These are phyloP conservation scores for Beta macrorhiza DNA, from an alignment of 179 eudicot genomes.

Conservation along the genomic window DNA sequence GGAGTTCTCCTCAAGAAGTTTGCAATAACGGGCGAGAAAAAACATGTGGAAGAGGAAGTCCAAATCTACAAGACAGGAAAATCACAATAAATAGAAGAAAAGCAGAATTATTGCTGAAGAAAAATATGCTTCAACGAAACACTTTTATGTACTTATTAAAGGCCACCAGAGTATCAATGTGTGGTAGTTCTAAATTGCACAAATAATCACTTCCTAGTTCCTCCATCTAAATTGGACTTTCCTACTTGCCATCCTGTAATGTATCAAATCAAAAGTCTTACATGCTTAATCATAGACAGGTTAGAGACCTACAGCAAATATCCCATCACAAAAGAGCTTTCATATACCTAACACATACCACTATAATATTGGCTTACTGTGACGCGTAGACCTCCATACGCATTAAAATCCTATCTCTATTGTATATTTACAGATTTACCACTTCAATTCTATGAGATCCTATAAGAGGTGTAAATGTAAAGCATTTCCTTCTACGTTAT, in stretches of 20 bases:
- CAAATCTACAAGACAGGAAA: constrained; percentile 54
- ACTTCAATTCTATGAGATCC: neutral
- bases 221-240: neutral
- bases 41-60: constrained; percentile 99
- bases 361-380: neutral
- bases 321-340: neutral
- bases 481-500: neutral
- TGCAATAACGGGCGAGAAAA: constrained; percentile 94
- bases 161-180: neutral
- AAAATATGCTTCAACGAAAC: neutral
- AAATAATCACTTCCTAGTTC: neutral
- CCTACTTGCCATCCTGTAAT: neutral
- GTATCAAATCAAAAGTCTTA: neutral
- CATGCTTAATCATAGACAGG: neutral
- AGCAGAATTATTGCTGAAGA: neutral
- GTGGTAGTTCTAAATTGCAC: too few relatives aligned
- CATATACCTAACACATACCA: neutral
- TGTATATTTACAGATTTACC: neutral
- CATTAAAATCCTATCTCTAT: neutral
- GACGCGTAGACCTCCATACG: constrained; percentile 2
- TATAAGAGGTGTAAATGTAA: neutral
- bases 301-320: neutral
- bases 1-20: constrained; percentile 96
- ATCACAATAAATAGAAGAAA: constrained; percentile 4
- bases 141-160: neutral